Percentiles rank a stretch among this genome's conserved stretches.
Conservation (phyloP, 2,329 filamentous ascomycete species). For the Diplodia seriata region DNA sequence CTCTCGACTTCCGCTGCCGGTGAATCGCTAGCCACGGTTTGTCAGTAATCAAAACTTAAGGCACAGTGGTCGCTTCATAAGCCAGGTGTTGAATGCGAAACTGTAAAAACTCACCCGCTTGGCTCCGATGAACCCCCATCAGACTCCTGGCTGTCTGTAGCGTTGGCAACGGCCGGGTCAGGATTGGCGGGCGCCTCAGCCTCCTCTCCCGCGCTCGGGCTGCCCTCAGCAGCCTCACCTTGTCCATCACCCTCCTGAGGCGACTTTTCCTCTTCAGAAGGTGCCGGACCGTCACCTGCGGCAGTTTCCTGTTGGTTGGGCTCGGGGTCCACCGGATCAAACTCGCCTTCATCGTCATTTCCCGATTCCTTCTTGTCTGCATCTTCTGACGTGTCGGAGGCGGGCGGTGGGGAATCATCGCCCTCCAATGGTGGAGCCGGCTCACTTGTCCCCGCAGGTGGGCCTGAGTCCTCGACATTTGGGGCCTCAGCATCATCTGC, state of each 20-base stretch:
- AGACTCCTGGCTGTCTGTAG: neutral
- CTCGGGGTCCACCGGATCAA: conserved; percentile 16
- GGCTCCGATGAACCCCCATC: neutral
- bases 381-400: neutral
- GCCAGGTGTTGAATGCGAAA: neutral
- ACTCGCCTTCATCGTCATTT: neutral
- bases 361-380: neutral
- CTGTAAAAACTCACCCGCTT: neutral
- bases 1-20: neutral
- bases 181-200: neutral
- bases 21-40: neutral
- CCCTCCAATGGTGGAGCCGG: neutral
- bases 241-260: neutral
- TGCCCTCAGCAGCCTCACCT: neutral
- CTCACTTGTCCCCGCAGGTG: neutral
- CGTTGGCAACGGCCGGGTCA: too few relatives aligned
- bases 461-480: neutral
- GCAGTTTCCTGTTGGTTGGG: neutral
- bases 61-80: neutral
- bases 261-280: neutral
- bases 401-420: neutral
- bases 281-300: neutral
- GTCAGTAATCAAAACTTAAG: neutral
- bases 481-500: neutral
- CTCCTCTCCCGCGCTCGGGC: neutral